Conservation (phyloP, 148 eudicot species). For the Persicaria maculosa region DNA sequence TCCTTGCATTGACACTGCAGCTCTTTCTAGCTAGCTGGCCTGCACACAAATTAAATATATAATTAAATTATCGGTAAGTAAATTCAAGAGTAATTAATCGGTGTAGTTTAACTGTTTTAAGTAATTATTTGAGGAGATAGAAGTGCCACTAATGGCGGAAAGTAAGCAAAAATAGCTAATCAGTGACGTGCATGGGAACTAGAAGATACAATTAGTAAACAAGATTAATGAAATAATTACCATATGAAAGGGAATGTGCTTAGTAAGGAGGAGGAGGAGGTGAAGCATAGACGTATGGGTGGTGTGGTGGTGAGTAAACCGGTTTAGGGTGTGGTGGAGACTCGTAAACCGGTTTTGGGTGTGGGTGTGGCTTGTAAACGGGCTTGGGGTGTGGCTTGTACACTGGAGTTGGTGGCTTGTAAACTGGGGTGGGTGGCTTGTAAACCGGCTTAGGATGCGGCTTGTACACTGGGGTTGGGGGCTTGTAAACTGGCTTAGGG, state of each 20-base stretch:
- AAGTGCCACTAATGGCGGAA: too few relatives aligned
- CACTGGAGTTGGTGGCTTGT: neutral
- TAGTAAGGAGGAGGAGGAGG: slow-evolving; percentile 10
- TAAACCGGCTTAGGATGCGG: neutral
- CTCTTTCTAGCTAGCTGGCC: too few relatives aligned
- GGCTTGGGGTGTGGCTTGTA: too few relatives aligned
- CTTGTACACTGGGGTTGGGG: neutral
- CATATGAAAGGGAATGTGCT: neutral
- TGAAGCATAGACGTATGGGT: slow-evolving; percentile 3
- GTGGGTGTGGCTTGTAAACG: too few relatives aligned
- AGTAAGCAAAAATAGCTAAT: too few relatives aligned
- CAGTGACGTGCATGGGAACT: neutral
- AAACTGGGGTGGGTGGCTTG: neutral
- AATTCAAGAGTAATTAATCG: too few relatives aligned
- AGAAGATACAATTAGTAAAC: too few relatives aligned
- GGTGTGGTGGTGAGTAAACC: neutral
- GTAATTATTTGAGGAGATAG: too few relatives aligned
- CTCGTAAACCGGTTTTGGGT: neutral
- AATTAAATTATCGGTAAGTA: too few relatives aligned
- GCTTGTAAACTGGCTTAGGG: neutral
- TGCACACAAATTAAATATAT: too few relatives aligned
- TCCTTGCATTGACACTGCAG: too few relatives aligned
- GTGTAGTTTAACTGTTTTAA: too few relatives aligned
- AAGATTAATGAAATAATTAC: slow-evolving; percentile 2
- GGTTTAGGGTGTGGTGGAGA: slow-evolving; percentile 1